Base-by-base conservation (phyloP, 2,329 filamentous ascomycete genomes). In the Colletotrichum musae region DNA sequence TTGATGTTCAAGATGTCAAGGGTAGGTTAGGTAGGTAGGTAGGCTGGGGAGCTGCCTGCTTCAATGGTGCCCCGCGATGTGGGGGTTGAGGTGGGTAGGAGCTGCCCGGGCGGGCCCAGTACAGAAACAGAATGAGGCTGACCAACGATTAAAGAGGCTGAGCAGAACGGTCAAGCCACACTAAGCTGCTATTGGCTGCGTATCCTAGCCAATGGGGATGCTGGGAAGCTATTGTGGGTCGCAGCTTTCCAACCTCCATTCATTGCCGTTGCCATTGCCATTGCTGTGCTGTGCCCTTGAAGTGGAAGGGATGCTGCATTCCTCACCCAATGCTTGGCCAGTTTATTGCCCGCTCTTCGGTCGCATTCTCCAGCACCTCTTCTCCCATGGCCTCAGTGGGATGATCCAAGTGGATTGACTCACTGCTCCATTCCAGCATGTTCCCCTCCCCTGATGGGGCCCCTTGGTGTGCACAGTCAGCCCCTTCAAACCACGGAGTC, bases 21-120 rank as follows among this genome's bases (percentile, higher is more conserved):
- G 57, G 32, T 36, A 4, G 21, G 21, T 24, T 24, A 24, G 21
- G 21, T 24, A 24, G 21, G 28, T 32, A 36, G 32, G 32, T 36
- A 36, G 32, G 32, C 10, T 36, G 2, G 32, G 32, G 32, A 36
- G 32, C 32, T 36, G 32, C 32, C 62, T 61, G 57, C 50, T 45
- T 69, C 28, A 41, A 36, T 50, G 32, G 28, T 68, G 68, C 68
- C 68, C 68, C 68, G 64, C 68, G 64, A 68, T 70, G 67, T 70
- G 63, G 63, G 57, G 63, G 28, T 24, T n/a, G 45, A 50, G 60
- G 43, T 60, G 41, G 62, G 50, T 28, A 39, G 67, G 62, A 59
- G 51, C 54, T 60, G 48, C 53, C 43, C 12, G 32, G 7, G 32
- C 32, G 32, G 24, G n/a, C 45, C 50, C 50, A 43, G 18, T 43